A percentile compares a stretch with the other conserved stretches of the same genome.
These are phyloP conservation scores for Bruguiera hainesii DNA, from an alignment of 441 rosid species.

Conservation along the genomic window DNA sequence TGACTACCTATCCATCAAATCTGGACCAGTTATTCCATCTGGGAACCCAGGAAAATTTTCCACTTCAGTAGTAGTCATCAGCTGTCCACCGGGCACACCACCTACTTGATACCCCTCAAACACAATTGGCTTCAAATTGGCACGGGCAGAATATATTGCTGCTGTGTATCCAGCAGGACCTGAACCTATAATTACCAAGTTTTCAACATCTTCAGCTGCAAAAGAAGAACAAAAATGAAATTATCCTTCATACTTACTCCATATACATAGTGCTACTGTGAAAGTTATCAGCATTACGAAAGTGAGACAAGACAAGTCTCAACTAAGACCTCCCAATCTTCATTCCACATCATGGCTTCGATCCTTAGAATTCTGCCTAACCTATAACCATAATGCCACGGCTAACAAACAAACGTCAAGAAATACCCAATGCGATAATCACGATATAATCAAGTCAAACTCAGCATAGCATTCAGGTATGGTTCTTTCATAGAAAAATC, in stretches of 20 bases:
- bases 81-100: constrained; percentile 97
- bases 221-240: constrained; percentile 10
- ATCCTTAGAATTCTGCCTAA: neutral
- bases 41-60: constrained; percentile 99
- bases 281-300: neutral
- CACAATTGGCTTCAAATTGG: constrained; percentile 96
- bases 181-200: constrained; percentile 86
- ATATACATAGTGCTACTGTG: neutral
- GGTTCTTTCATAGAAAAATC: too few species aligned
- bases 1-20: constrained; percentile 89
- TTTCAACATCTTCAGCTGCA: constrained; percentile 78
- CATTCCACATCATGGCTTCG: neutral
- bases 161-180: constrained; percentile 99
- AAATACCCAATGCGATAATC: too few species aligned
- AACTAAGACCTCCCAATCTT: neutral
- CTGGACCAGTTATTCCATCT: constrained; percentile 95
- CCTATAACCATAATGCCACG: neutral
- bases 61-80: constrained; percentile 98
- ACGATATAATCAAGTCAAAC: too few species aligned
- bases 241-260: constrained; percentile 9
- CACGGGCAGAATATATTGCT: constrained; percentile 95
- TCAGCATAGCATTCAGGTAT: too few species aligned
- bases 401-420: too few species aligned
- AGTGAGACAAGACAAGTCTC: neutral
- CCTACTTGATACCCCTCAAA: constrained; percentile 96